phyloP scores from a whole-genome alignment of 257 asterid species.

The Rubia yunnanensis region DNA sequence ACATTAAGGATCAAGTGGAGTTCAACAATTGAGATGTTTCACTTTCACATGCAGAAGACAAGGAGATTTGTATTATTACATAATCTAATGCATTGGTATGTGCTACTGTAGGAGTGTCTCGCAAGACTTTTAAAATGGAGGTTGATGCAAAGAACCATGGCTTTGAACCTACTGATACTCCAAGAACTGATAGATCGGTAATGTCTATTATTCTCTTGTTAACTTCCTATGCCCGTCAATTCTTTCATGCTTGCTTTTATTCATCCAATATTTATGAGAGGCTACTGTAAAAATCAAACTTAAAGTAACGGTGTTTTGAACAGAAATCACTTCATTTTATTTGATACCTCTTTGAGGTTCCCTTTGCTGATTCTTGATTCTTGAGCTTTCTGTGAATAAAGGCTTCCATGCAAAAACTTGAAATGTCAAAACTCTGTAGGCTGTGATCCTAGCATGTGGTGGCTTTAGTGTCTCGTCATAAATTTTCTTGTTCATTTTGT shows the following conservation, averaged over 20 bases:
- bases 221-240: neutral
- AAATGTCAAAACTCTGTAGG: neutral
- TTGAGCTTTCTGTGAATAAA: neutral
- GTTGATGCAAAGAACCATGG: conserved; percentile 77
- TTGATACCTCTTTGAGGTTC: neutral
- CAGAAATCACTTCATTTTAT: neutral
- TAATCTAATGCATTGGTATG: neutral
- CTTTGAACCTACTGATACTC: conserved; percentile 87
- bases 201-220: conserved; percentile 13
- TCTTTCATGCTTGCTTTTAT: neutral
- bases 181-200: conserved; percentile 97
- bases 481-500: neutral
- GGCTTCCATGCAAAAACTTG: neutral
- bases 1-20: neutral
- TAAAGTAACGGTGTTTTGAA: too few species aligned
- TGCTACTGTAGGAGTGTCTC: conserved; percentile 63
- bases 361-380: neutral
- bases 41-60: neutral
- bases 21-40: neutral
- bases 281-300: neutral
- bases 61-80: neutral
- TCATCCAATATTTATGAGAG: neutral
- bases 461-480: neutral
- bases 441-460: neutral
- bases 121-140: conserved; percentile 60